Evolutionary conservation across 257 asterid species (phyloP).

Genomic region (Solanum commersonii): DNA sequence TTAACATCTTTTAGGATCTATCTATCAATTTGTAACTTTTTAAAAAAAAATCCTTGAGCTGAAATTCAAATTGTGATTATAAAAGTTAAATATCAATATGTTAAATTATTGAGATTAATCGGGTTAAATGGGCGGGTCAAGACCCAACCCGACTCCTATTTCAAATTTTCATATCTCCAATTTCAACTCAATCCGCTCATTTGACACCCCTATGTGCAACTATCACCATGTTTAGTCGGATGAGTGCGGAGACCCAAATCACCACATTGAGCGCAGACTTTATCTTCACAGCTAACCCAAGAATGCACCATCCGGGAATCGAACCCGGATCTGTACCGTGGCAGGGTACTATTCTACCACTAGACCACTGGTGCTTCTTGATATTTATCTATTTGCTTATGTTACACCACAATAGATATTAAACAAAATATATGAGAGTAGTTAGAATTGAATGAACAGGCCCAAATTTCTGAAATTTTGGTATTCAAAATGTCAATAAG

Average conservation of each 20-base stretch:
- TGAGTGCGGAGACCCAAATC: not conserved
- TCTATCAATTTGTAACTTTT: too few relatives aligned
- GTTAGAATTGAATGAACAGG: not conserved
- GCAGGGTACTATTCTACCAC: slow-evolving; percentile 94
- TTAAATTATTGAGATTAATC: too few relatives aligned
- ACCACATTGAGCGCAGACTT: not conserved
- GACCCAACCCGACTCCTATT: too few relatives aligned
- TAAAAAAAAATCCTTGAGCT: too few relatives aligned
- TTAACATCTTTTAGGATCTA: too few relatives aligned
- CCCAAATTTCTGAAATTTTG: too few relatives aligned
- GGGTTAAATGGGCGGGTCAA: too few relatives aligned
- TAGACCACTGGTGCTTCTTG: slow-evolving; percentile 62
- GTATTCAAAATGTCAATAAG: not conserved
- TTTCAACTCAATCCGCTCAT: too few relatives aligned
- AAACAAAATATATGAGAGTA: not conserved
- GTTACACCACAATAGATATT: not conserved
- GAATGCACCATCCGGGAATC: slow-evolving; percentile 50
- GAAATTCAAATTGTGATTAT: too few relatives aligned
- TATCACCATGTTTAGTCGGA: not conserved
- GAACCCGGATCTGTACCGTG: slow-evolving; percentile 87
- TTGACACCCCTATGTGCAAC: not conserved
- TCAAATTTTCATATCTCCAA: too few relatives aligned
- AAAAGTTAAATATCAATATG: too few relatives aligned
- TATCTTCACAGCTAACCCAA: not conserved
- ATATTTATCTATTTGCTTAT: not conserved